Evolutionary conservation across 345 rosid species (phyloP), one percentile per base, ranked within the genome.

Genomic region (Camelina sativa): DNA sequence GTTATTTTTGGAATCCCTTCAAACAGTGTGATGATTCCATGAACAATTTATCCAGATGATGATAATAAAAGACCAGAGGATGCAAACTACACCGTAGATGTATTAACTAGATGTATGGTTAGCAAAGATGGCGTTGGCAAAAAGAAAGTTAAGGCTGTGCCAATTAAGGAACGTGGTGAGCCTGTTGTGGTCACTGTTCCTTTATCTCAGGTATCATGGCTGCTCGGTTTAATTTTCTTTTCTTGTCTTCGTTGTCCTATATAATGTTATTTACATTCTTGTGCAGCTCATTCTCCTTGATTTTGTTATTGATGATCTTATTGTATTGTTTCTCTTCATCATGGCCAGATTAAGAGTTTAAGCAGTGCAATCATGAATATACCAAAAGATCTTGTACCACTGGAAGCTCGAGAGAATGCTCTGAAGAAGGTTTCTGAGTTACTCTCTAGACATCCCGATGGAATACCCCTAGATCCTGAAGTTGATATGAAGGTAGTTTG

Each of bases 361-460:
- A 95, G 97, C 71, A 87, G 91, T 75, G 96, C 91, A 52, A 85
- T 92, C 62, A 79, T 90, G 81, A 79, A 86, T 63, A 84, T 92
- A 82, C 76, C 92, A 44, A 88, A 87, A 79, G 97, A 95, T 76
- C 96, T 92, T 79, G 75, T 92, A 82, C 88, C 96, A 6, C 62
- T 87, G 71, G 93, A 87, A 85, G 91, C 92, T 81, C 86, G 97
- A 62, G 97, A 89, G 72, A 95, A 95, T 84, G 89, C 96, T 72
- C 72, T 95, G 66, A 95, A 95, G 84, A 82, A 83, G 67, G 88
- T 89, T 56, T 80, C 82, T 11, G 93, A 91, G 90, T 86, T 95
- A 75, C 89, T 95, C 57, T 83, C 90, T 51, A 85, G 97, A 83
- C 81, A 89, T 75, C 80, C 91, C 20, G 81, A 80, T 80, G 97